These are phyloP conservation scores for Omphalotus olearius DNA, from an alignment of 1,284 basidiomycete genomes.

Conservation along the genomic window DNA sequence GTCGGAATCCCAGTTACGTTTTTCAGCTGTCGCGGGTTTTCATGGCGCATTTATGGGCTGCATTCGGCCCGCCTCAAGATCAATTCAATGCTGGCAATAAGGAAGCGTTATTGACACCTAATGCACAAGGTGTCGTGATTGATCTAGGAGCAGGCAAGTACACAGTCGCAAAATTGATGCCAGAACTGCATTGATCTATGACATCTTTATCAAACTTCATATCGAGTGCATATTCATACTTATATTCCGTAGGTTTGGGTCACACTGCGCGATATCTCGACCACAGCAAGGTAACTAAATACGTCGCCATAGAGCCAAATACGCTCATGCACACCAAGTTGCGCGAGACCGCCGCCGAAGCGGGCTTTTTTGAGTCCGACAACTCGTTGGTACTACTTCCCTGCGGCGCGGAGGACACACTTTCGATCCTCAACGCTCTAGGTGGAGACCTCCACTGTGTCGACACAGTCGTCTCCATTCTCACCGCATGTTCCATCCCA, in stretches of 20 bases:
- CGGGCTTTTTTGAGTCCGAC: constrained; percentile 50
- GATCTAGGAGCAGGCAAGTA: constrained; percentile 65
- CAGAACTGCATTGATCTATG: background rate
- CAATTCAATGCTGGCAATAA: constrained; percentile 39
- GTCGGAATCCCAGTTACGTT: background rate
- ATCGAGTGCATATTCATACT: background rate
- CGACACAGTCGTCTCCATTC: constrained; percentile 42
- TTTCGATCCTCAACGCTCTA: constrained; percentile 26
- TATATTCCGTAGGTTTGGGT: constrained; percentile 27
- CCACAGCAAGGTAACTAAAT: constrained; percentile 47
- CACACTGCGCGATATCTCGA: constrained; percentile 60
- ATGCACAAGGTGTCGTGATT: constrained; percentile 55
- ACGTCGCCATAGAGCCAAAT: constrained; percentile 70
- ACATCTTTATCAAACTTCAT: too few relatives aligned
- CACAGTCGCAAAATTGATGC: too few relatives aligned
- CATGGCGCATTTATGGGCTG: constrained; percentile 56
- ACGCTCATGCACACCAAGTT: constrained; percentile 54
- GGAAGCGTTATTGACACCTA: constrained; percentile 40
- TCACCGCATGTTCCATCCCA: constrained; percentile 46
- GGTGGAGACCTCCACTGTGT: constrained; percentile 21
- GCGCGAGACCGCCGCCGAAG: constrained; percentile 38
- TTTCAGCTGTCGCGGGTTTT: constrained; percentile 45
- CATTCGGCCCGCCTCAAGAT: constrained; percentile 49
- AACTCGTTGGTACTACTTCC: constrained; percentile 35
- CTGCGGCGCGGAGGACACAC: constrained; percentile 41